These are phyloP conservation scores for Metschnikowia gruessii DNA, from an alignment of 805 yeast species.

Conservation along the genomic window DNA sequence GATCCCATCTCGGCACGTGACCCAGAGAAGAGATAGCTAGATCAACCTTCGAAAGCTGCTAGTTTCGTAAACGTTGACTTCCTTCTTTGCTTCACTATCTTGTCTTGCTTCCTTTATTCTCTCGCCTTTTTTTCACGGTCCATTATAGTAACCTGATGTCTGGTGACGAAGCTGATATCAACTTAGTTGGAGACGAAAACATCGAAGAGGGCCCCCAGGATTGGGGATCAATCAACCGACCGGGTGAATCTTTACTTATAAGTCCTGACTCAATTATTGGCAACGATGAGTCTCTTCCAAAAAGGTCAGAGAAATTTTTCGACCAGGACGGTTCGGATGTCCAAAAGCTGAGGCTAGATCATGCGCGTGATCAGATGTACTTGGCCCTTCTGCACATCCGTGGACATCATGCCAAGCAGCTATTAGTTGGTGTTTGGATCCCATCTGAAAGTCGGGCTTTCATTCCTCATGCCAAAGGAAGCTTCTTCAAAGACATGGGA, in stretches of 20 bases:
- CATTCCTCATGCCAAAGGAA: conserved; percentile 59
- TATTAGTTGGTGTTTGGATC: conserved; percentile 49
- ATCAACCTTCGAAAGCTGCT: too few species aligned
- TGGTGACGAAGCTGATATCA: conserved; percentile 11
- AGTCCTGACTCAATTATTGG: neutral
- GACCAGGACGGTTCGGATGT: conserved; percentile 72
- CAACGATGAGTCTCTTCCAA: conserved; percentile 46
- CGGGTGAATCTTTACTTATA: neutral
- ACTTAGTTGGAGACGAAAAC: conserved; percentile 18
- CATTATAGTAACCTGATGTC: conserved; percentile 8
- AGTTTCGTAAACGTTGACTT: too few species aligned
- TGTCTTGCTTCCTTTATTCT: too few species aligned
- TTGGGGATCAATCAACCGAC: conserved; percentile 41
- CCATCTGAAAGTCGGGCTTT: conserved; percentile 26
- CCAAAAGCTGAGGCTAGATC: conserved; percentile 48
- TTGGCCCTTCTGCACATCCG: conserved; percentile 54
- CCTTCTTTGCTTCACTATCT: neutral
- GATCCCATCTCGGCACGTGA: conserved; percentile 3
- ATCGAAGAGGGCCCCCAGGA: conserved; percentile 50
- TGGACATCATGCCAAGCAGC: conserved; percentile 48
- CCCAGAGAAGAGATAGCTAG: neutral
- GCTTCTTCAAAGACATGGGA: conserved; percentile 73
- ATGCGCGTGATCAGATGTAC: conserved; percentile 70
- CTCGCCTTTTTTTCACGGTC: neutral
- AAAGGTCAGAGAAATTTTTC: conserved; percentile 80